Evolutionary conservation across 1,139 yeast genomes (phyloP).

Genomic region (Geotrichum siamense): DNA sequence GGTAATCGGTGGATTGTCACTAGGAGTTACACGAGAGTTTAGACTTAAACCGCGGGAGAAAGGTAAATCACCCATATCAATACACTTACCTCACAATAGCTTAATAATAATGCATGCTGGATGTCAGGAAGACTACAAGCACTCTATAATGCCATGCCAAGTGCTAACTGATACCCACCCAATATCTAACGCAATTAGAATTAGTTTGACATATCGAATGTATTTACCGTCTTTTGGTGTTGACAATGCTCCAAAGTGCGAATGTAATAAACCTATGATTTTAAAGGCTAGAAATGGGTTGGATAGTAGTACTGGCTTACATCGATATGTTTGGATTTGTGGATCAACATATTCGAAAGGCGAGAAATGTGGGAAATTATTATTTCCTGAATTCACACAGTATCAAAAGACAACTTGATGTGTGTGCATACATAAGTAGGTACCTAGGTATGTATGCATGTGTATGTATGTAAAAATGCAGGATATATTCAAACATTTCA

Average conservation of each 20-base stretch:
- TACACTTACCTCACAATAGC: conserved; percentile 59
- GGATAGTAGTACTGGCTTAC: conserved; percentile 19
- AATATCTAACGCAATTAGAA: conserved; percentile 44
- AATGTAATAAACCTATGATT: conserved; percentile 42
- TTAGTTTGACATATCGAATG: conserved; percentile 59
- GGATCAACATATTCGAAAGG: conserved; percentile 22
- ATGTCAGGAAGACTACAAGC: conserved; percentile 65
- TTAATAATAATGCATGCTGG: conserved; percentile 67
- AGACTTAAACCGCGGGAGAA: conserved; percentile 38
- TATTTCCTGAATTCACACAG: conserved; percentile 7
- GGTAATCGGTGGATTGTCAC: conserved; percentile 53
- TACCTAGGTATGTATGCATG: no score
- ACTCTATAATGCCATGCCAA: conserved; percentile 42
- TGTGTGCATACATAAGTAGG: background rate
- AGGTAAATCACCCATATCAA: conserved; percentile 33
- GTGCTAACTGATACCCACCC: conserved; percentile 39
- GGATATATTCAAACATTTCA: no score
- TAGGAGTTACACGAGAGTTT: conserved; percentile 64
- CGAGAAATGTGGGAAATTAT: conserved; percentile 6
- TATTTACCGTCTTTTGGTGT: conserved; percentile 36
- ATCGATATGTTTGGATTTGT: conserved; percentile 43
- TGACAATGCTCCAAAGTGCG: conserved; percentile 45
- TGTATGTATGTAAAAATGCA: no score
- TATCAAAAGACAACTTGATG: background rate
- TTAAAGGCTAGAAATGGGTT: conserved; percentile 35